Percentiles rank a stretch among this genome's conserved stretches.
Evolutionary conservation across 179 eudicot species (phyloP).

Genomic region (Camellia oleifera): DNA sequence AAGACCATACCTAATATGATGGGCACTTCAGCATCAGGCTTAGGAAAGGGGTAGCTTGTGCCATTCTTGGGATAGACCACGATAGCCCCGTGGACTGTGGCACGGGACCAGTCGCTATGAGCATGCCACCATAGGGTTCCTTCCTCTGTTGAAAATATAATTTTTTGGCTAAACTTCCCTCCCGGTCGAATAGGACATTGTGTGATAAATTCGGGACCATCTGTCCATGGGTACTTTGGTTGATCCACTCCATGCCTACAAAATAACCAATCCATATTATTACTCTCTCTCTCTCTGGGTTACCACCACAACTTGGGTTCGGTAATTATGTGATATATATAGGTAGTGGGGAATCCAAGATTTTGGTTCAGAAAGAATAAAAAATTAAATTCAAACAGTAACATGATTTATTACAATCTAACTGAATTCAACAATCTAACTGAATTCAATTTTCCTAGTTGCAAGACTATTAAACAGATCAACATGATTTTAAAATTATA

Average conservation of each 20-base stretch:
- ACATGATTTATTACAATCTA: too few species aligned
- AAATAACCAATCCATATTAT: background rate
- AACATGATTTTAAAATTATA: too few species aligned
- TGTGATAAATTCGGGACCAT: conserved; percentile 28
- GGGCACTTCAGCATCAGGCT: conserved; percentile 15
- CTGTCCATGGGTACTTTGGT: conserved; percentile 29
- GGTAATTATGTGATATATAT: too few species aligned
- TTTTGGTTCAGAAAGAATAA: too few species aligned
- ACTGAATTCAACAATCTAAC: too few species aligned
- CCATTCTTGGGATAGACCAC: conserved; percentile 17
- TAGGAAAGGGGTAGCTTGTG: conserved; percentile 17
- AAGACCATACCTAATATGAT: conserved; percentile 21
- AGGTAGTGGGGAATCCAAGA: too few species aligned
- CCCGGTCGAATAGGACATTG: conserved; percentile 29
- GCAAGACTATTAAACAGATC: too few species aligned
- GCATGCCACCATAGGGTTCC: conserved; percentile 33
- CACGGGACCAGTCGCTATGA: conserved; percentile 29
- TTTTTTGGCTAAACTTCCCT: background rate
- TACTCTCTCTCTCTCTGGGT: too few species aligned
- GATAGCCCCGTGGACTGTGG: conserved; percentile 29
- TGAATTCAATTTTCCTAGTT: too few species aligned
- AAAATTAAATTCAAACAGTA: too few species aligned
- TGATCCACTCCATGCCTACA: conserved; percentile 14
- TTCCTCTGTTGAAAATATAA: background rate
- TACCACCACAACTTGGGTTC: too few species aligned